These are phyloP conservation scores for Tricholoma bakamatsutake DNA, from an alignment of 768 basidiomycete species.

Conservation along the genomic window DNA sequence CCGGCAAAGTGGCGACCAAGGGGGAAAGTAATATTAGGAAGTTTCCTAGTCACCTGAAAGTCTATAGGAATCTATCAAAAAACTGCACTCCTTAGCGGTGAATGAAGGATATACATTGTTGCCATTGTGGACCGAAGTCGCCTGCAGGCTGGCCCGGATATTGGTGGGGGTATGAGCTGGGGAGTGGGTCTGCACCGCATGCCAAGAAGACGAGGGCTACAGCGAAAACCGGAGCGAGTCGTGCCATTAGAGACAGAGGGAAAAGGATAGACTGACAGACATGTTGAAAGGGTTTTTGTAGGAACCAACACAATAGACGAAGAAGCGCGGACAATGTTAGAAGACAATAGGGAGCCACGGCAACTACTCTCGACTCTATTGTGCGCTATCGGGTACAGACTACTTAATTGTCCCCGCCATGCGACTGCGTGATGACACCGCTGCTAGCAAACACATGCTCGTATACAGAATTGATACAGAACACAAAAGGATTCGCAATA, in stretches of 20 bases:
- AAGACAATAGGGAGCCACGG: background rate
- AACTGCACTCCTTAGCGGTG: background rate
- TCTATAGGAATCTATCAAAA: constrained; percentile 31
- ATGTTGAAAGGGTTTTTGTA: constrained; percentile 1
- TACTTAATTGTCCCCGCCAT: too few relatives aligned
- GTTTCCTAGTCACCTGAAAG: constrained; percentile 47
- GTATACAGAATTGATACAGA: too few relatives aligned
- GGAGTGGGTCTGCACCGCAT: constrained; percentile 24
- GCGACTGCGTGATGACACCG: too few relatives aligned
- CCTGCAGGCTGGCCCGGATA: constrained; percentile 42
- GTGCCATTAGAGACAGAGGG: constrained; percentile 16
- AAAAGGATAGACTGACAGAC: background rate
- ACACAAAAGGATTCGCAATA: too few relatives aligned
- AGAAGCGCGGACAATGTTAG: background rate
- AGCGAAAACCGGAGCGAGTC: constrained; percentile 13
- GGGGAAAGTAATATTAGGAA: constrained; percentile 59
- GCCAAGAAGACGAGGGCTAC: constrained; percentile 19
- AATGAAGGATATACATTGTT: constrained; percentile 42
- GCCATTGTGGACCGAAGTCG: constrained; percentile 54
- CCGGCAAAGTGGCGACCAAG: constrained; percentile 54
- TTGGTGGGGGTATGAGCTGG: constrained; percentile 40
- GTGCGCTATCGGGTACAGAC: too few relatives aligned
- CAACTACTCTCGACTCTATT: too few relatives aligned
- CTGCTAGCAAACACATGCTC: too few relatives aligned
- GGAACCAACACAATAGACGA: background rate